A percentile compares a stretch with the other conserved stretches of the same genome.
phyloP scores from a whole-genome alignment of 306 rosid species.

The Dalbergia oliveri region DNA sequence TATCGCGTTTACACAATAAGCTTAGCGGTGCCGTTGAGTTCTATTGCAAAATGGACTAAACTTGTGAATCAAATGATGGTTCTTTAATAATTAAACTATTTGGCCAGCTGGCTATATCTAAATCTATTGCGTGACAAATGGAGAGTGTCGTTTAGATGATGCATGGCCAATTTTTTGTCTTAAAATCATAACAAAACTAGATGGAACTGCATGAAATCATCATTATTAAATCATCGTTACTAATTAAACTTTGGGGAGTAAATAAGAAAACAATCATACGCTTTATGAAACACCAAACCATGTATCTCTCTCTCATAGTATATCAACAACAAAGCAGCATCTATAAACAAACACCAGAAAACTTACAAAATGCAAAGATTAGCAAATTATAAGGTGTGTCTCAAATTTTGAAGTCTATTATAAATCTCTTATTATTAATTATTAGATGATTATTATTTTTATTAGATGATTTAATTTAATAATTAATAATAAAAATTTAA shows the following conservation, averaged over 20 bases:
- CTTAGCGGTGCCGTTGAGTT: not conserved
- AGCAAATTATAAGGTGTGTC: too few species aligned
- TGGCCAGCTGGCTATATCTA: not conserved
- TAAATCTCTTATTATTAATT: too few species aligned
- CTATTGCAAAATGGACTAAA: not conserved
- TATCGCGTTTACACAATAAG: not conserved
- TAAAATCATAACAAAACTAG: conserved; percentile 26
- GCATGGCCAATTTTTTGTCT: not conserved
- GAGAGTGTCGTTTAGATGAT: not conserved
- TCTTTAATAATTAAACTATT: conserved; percentile 20
- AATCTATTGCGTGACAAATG: conserved; percentile 2
- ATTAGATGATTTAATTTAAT: too few species aligned
- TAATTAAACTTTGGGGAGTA: not conserved
- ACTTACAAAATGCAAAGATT: not conserved
- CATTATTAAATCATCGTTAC: not conserved
- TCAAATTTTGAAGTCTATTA: too few species aligned
- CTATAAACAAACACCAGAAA: not conserved
- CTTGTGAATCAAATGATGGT: not conserved
- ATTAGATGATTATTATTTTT: too few species aligned
- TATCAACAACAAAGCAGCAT: not conserved
- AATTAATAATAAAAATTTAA: too few species aligned
- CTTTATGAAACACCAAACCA: conserved; percentile 33
- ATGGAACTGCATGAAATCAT: not conserved
- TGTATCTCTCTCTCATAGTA: not conserved
- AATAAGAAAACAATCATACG: not conserved